These are phyloP conservation scores for Colletotrichum falcatum DNA, from an alignment of 2,329 filamentous ascomycete species.

Conservation along the genomic window DNA sequence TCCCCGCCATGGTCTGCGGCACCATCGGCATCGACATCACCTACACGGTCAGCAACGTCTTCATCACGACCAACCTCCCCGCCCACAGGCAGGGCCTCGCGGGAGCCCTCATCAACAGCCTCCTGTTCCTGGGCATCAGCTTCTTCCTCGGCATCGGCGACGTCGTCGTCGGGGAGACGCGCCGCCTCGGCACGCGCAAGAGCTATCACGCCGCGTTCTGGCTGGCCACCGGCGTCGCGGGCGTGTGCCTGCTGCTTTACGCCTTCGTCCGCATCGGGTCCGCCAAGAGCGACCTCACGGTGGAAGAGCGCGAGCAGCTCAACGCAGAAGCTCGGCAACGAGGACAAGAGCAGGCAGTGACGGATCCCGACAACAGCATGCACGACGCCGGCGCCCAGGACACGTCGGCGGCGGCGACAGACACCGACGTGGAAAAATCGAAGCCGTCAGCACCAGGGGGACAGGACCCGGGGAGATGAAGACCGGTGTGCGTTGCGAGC, in stretches of 20 bases:
- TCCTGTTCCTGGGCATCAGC: constrained; percentile 79
- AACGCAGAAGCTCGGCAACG: constrained; percentile 34
- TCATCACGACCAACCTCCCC: constrained; percentile 79
- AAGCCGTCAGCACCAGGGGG: constrained; percentile 6
- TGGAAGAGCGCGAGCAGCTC: constrained; percentile 42
- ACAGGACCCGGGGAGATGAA: constrained; percentile 12
- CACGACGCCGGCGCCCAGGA: neutral
- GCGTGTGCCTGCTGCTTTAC: constrained; percentile 63
- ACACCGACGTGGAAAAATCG: constrained; percentile 26
- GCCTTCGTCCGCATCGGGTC: constrained; percentile 59
- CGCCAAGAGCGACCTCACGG: constrained; percentile 43
- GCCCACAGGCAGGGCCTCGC: constrained; percentile 76
- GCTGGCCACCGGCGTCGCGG: constrained; percentile 70
- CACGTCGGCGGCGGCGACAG: constrained; percentile 24
- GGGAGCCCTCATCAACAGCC: constrained; percentile 76
- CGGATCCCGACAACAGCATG: neutral
- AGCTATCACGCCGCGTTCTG: constrained; percentile 77
- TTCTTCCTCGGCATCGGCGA: constrained; percentile 79
- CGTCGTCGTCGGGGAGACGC: constrained; percentile 66
- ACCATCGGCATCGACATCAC: constrained; percentile 82
- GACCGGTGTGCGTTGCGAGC: neutral
- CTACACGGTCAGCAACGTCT: constrained; percentile 81
- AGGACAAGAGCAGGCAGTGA: neutral
- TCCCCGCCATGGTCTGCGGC: constrained; percentile 75
- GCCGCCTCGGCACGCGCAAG: constrained; percentile 54